A percentile compares a stretch with the other conserved stretches of the same genome.
Conservation (phyloP, 768 basidiomycete species). For the Lactifluus echinatus region DNA sequence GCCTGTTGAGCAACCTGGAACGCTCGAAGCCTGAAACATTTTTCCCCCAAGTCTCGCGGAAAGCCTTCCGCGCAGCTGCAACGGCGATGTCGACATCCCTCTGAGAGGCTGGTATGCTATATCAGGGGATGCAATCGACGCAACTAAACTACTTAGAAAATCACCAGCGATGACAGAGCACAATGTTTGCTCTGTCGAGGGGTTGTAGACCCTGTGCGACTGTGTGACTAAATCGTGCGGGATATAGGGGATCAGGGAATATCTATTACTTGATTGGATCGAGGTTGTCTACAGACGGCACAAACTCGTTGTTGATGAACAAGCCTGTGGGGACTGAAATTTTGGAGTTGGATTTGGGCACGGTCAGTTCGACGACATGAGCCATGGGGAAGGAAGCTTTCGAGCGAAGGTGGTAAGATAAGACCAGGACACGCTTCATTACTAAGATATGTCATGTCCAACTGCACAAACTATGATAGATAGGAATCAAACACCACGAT, state of each 20-base stretch:
- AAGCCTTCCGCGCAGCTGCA: conserved; percentile 72
- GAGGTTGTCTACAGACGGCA: conserved; percentile 59
- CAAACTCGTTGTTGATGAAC: conserved; percentile 89
- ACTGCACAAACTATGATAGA: too few relatives aligned
- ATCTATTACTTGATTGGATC: conserved; percentile 53
- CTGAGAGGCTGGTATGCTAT: conserved; percentile 39
- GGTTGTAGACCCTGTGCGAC: conserved; percentile 39
- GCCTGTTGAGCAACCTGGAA: conserved; percentile 70
- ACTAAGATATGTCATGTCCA: background rate
- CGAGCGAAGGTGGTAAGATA: too few relatives aligned
- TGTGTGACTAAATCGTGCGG: background rate
- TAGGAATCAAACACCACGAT: conserved; percentile 44
- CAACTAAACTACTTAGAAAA: background rate
- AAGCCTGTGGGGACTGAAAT: conserved; percentile 70
- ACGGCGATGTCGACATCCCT: conserved; percentile 83
- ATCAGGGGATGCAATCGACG: background rate
- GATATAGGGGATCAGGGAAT: background rate
- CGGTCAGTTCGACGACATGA: conserved; percentile 22
- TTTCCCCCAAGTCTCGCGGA: conserved; percentile 83
- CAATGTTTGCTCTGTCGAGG: conserved; percentile 68
- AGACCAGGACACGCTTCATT: background rate
- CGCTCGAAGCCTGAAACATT: conserved; percentile 80
- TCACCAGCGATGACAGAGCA: conserved; percentile 52
- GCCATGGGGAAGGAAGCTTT: conserved; percentile 17
- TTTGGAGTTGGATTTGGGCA: conserved; percentile 26